phyloP scores from a whole-genome alignment of 169 alveolate species.

The Eimeria maxima region DNA sequence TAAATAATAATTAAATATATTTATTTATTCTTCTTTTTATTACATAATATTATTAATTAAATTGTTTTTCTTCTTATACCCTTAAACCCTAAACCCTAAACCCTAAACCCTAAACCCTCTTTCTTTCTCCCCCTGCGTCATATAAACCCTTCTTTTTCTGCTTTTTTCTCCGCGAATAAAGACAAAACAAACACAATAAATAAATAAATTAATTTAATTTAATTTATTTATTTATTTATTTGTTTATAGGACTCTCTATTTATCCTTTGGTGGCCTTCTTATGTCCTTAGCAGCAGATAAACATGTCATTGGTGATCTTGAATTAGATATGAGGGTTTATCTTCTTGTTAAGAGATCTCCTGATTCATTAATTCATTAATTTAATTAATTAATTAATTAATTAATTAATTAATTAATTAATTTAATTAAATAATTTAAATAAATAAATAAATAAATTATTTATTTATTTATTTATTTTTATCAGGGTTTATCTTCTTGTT shows the following conservation, averaged over 20 bases:
- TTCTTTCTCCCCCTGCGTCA: not conserved
- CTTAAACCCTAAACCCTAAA: not conserved
- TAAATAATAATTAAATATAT: no score
- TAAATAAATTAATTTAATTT: no score
- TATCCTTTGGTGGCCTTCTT: slow-evolving; percentile 95
- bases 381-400: not conserved
- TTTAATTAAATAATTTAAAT: no score
- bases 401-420: not conserved
- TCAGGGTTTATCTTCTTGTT: no score
- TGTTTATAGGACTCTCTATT: slow-evolving; percentile 86
- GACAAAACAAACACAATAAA: no score
- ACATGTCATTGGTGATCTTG: slow-evolving; percentile 94
- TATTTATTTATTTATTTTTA: no score
- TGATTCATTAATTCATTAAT: not conserved
- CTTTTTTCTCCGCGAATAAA: no score
- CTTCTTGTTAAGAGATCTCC: slow-evolving; percentile 85
- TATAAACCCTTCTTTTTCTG: not conserved
- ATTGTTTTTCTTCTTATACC: no score
- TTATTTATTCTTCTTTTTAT: no score
- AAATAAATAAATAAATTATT: no score
- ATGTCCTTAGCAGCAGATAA: slow-evolving; percentile 96
- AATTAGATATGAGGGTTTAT: slow-evolving; percentile 94
- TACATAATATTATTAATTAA: no score
- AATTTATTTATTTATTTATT: not conserved
- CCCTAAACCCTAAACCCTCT: not conserved